Evolutionary conservation across 371 early-diverging fungal species (phyloP), one percentile per base, ranked within the genome.

Genomic region (Mucor saturninus): DNA sequence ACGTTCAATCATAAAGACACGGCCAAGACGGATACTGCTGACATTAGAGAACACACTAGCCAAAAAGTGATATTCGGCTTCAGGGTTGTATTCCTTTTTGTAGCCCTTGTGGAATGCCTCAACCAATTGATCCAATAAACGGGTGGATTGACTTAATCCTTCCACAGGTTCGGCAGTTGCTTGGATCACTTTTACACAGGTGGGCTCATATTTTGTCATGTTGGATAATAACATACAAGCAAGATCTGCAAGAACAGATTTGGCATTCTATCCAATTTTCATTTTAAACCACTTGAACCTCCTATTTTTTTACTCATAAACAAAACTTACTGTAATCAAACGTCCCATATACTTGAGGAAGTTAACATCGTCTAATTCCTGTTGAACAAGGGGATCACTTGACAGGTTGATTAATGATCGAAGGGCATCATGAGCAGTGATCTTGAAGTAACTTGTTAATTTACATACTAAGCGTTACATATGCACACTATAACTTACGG

Each of bases 141-240:
- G 67, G 0, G 69, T 67, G 11, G 88, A 86, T 30, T 75, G 54
- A 0, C 69, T 74, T 2, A 86, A 57, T 4, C 74, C 78, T 21
- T 82, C 77, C 6, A 83, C 55, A 5, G 82, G 75, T 38, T 76
- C 73, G 11, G 74, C 74, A 7, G 65, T 66, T n/a, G 71, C 54
- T 43, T 76, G 73, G 35, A 92, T 55, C 7, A 95, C 65, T 63
- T 81, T 80, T 43, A 71, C 70, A 52, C 88, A 82, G 26, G 87
- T 77, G 3, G 69, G 59, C 54, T 86, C 89, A 50, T 82, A 63
- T 67, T 96, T 96, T 42, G 95, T 87, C 71, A 96, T 76, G 75
- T 98, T 98, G 62, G 95, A 94, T 53, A 98, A 76, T 13, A 96
- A 82, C 98, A 97, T 97, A 70, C 92, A 92, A 48, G 85, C 91